Percentiles rank a stretch among this genome's conserved stretches.
phyloP scores from a whole-genome alignment of 257 asterid species.

The Fraxinus cuspidata region DNA sequence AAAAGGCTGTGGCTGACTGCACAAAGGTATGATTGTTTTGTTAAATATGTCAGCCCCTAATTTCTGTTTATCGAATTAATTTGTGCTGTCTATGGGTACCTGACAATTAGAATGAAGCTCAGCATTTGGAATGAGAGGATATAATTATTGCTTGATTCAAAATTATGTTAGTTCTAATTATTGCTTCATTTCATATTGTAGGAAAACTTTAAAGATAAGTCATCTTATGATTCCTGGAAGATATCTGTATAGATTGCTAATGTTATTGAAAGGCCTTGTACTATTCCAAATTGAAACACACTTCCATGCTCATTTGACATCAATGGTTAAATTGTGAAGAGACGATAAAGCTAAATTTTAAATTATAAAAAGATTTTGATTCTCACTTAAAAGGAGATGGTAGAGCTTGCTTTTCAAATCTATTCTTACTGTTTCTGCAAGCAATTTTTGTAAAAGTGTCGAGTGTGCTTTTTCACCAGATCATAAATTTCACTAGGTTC shows the following conservation, averaged over 20 bases:
- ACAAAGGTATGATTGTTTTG: conserved; percentile 58
- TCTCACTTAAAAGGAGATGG: background rate
- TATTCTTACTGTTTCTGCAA: background rate
- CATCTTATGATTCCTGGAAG: background rate
- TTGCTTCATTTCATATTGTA: background rate
- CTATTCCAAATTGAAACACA: too few relatives aligned
- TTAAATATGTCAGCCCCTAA: background rate
- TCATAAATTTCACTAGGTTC: background rate
- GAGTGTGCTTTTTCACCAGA: background rate
- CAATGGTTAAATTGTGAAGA: background rate
- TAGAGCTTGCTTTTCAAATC: background rate
- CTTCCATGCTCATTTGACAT: background rate
- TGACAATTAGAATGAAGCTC: background rate
- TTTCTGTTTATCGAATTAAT: background rate
- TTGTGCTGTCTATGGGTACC: background rate
- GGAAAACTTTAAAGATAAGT: background rate
- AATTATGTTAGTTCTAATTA: background rate
- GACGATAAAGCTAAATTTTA: too few relatives aligned
- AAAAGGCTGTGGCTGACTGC: conserved; percentile 99
- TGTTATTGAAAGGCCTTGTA: too few relatives aligned
- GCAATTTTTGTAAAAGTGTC: background rate
- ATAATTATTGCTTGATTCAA: too few relatives aligned
- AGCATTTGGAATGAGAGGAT: background rate
- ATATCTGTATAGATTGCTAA: background rate
- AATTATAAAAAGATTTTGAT: too few relatives aligned